Conservation (phyloP, 352 stramenopile species). For the Phytophthora pisi region DNA sequence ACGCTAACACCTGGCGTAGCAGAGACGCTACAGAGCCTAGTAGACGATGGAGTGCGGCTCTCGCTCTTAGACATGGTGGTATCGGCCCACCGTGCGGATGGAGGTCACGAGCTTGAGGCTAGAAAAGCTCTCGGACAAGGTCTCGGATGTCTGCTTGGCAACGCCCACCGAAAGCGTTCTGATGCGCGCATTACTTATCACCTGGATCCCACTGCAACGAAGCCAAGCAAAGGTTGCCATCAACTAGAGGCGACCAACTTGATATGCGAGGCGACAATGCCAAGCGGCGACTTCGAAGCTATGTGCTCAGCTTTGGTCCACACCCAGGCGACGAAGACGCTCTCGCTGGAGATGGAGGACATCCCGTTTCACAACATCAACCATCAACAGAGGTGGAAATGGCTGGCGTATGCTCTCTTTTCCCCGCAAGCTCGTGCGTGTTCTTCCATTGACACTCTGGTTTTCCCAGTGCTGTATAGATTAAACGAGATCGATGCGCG, state of each 20-base stretch:
- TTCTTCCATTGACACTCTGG: neutral
- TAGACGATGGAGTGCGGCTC: neutral
- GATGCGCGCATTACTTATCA: neutral
- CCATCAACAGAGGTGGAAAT: neutral
- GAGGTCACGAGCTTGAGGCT: neutral
- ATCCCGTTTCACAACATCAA: neutral
- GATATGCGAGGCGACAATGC: neutral
- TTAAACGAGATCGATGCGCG: neutral
- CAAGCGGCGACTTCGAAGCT: neutral
- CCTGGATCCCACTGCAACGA: neutral
- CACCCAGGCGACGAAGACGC: neutral
- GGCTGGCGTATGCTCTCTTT: neutral
- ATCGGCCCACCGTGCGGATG: neutral
- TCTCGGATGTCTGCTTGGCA: neutral
- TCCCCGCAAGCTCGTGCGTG: neutral
- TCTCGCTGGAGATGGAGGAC: neutral
- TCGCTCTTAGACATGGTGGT: neutral
- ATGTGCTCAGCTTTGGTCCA: neutral
- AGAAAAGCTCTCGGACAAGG: neutral
- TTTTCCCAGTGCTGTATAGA: neutral
- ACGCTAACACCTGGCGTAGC: neutral
- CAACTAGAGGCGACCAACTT: neutral
- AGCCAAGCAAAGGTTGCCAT: no score
- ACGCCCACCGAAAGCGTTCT: neutral
- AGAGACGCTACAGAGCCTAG: neutral